phyloP scores from a whole-genome alignment of 2,329 filamentous ascomycete genomes.

The Colletotrichum neosansevieriae region DNA sequence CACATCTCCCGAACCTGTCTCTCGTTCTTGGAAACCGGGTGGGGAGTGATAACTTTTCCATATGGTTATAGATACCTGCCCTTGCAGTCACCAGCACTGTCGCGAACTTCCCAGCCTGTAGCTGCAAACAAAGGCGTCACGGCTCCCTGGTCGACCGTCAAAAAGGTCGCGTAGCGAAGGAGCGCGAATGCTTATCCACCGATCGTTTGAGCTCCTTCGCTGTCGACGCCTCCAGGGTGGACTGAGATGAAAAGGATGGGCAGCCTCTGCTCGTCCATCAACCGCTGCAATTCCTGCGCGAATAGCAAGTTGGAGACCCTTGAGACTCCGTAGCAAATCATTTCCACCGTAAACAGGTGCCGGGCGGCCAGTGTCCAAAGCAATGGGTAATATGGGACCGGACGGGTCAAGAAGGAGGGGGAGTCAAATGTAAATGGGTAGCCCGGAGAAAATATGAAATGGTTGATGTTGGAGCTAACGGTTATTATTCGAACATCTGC shows the following conservation, averaged over 20 bases:
- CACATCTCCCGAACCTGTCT: conserved; percentile 39
- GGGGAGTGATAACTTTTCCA: conserved; percentile 30
- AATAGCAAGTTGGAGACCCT: conserved; percentile 44
- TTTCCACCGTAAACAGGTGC: conserved; percentile 42
- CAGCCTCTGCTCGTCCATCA: conserved; percentile 36
- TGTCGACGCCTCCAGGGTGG: conserved; percentile 42
- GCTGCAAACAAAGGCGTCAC: conserved; percentile 41
- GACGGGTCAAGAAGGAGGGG: conserved; percentile 26
- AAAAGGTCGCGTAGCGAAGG: conserved; percentile 10
- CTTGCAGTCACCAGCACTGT: conserved; percentile 32
- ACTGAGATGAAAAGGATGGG: conserved; percentile 41
- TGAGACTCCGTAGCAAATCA: conserved; percentile 44
- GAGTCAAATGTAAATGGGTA: conserved; percentile 43
- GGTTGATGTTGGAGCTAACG: conserved; percentile 41
- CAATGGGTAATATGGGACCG: conserved; percentile 38
- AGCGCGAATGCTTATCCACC: conserved; percentile 25
- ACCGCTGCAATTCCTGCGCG: conserved; percentile 43
- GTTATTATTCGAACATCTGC: conserved; percentile 46
- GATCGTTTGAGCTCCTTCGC: conserved; percentile 13
- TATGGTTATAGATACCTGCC: conserved; percentile 42
- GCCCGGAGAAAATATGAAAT: conserved; percentile 39
- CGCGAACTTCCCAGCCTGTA: conserved; percentile 38
- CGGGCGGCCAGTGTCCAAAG: conserved; percentile 25
- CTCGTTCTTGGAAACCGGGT: conserved; percentile 36
- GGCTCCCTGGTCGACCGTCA: conserved; percentile 41